phyloP scores from a whole-genome alignment of 1,139 yeast genomes.

The Geotrichum reessii region DNA sequence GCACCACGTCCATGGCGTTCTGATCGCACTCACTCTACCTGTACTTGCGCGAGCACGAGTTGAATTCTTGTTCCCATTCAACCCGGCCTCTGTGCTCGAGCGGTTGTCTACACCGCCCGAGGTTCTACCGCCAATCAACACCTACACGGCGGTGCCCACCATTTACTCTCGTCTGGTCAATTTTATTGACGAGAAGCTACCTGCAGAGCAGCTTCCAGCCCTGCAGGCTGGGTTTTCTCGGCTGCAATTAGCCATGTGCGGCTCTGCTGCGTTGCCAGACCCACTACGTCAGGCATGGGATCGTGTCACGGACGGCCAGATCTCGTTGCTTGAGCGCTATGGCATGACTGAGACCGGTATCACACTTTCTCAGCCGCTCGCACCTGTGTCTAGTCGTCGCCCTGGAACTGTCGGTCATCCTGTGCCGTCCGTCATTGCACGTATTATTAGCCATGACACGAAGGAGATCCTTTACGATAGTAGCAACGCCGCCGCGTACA shows the following conservation, averaged over 20 bases:
- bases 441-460: constrained; percentile 30
- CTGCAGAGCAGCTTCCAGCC: constrained; percentile 15
- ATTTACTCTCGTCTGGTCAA: constrained; percentile 33
- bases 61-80: constrained; percentile 35
- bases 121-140: constrained; percentile 31
- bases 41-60: constrained; percentile 36
- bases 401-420: constrained; percentile 37
- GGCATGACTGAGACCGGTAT: constrained; percentile 40
- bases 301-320: constrained; percentile 29
- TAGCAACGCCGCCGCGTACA: constrained; percentile 9
- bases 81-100: constrained; percentile 29
- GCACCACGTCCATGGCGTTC: constrained; percentile 38
- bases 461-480: constrained; percentile 24
- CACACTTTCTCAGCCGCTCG: constrained; percentile 35
- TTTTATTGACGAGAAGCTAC: constrained; percentile 23
- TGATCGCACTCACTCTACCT: constrained; percentile 36
- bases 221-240: constrained; percentile 21
- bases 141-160: constrained; percentile 40
- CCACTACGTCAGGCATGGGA: constrained; percentile 36
- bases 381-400: constrained; percentile 26
- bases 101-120: constrained; percentile 23
- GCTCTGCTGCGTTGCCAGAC: constrained; percentile 38
- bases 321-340: constrained; percentile 36
- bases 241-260: constrained; percentile 35
- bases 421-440: constrained; percentile 33